phyloP scores from a whole-genome alignment of 176 grass and related monocot species.

The Oryza meyeriana region DNA sequence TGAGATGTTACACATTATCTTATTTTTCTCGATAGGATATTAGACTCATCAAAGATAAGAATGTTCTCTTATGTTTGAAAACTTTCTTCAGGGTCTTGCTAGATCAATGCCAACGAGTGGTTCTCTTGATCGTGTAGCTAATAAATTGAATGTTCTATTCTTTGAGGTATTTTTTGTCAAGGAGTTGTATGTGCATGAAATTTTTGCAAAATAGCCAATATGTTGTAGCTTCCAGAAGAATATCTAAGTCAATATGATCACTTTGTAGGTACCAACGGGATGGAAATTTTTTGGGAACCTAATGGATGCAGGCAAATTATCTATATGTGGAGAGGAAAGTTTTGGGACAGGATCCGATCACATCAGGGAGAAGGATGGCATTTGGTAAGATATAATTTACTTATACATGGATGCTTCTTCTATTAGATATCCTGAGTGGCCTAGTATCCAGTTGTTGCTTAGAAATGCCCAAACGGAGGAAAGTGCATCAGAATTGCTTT shows the following conservation, averaged over 20 bases:
- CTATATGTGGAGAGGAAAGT: slow-evolving; percentile 92
- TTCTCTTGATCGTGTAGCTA: slow-evolving; percentile 76
- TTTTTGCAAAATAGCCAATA: background rate
- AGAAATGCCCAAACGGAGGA: background rate
- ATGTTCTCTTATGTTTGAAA: slow-evolving; percentile 20
- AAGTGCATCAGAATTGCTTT: background rate
- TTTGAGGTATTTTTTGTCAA: slow-evolving; percentile 65
- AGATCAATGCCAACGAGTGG: slow-evolving; percentile 97
- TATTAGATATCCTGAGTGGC: background rate
- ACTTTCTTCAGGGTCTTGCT: slow-evolving; percentile 70
- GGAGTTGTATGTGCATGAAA: background rate
- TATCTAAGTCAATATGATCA: background rate
- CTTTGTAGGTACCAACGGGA: slow-evolving; percentile 85
- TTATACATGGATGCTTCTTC: slow-evolving; percentile 13
- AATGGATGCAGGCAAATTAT: slow-evolving; percentile 87
- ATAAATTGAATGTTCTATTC: slow-evolving; percentile 79
- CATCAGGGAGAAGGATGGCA: slow-evolving; percentile 94
- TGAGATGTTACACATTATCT: slow-evolving; percentile 2
- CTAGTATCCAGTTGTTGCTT: background rate
- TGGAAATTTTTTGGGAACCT: slow-evolving; percentile 97
- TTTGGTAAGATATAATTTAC: slow-evolving; percentile 56
- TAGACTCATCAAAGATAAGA: background rate
- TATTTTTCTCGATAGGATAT: background rate
- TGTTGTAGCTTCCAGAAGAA: background rate
- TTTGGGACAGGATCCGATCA: slow-evolving; percentile 95